Conservation (phyloP, 73 alveolate genomes). For the Durusdinium trenchii region DNA sequence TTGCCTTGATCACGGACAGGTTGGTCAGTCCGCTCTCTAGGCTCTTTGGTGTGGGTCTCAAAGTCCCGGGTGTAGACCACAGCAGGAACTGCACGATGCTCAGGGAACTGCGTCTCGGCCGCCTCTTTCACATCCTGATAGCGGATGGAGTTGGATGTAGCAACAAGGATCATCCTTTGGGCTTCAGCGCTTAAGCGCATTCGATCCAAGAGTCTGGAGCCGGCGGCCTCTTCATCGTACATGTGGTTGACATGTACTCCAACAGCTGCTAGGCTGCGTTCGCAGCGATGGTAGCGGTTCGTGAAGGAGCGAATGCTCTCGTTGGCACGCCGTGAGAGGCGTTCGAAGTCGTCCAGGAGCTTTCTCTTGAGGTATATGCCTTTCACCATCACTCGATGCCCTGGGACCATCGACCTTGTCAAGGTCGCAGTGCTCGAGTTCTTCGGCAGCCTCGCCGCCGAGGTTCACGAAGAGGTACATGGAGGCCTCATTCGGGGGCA, state of each 20-base stretch:
- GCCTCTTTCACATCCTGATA: neutral
- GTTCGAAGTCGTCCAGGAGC: neutral
- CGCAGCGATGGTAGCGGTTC: neutral
- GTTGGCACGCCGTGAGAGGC: too few species aligned
- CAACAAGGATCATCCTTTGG: neutral
- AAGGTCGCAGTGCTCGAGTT: neutral
- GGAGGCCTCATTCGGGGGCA: slow-evolving; percentile 21
- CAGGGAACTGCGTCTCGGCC: neutral
- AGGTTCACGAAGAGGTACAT: neutral
- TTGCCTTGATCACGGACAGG: too few species aligned
- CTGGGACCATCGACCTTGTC: neutral
- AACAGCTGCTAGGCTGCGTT: neutral
- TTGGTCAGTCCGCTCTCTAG: too few species aligned
- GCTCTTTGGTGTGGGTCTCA: too few species aligned
- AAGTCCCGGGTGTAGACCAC: neutral
- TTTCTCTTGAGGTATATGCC: neutral
- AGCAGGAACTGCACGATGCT: neutral
- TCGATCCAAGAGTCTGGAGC: neutral
- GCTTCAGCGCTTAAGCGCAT: neutral
- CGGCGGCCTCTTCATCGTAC: neutral
- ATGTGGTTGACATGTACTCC: neutral
- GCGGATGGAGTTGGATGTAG: neutral
- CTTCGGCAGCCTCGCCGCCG: neutral
- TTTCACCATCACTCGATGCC: neutral
- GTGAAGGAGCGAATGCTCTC: too few species aligned